Base-by-base conservation (phyloP, 83 land plant species). In the Picea abies region DNA sequence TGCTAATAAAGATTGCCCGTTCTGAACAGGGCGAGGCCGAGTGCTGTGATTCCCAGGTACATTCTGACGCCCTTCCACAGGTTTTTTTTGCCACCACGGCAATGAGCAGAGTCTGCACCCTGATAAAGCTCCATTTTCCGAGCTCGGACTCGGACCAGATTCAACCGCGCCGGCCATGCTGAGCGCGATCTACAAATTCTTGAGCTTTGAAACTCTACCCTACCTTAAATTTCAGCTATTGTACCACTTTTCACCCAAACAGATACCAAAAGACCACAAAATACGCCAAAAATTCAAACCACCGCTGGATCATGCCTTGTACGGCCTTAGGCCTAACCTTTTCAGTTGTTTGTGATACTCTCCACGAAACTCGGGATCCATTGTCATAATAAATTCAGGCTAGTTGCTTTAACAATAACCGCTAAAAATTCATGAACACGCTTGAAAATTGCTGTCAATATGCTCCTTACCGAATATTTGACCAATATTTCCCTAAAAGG, bases 31-130 rank as follows among this genome's bases (percentile, higher is more conserved):
- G 76, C 8, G 67, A 4, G 23, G 76, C 44, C 76, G 41, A 72
- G 11, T 15, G 76, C 76, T 72, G 3, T 47, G 76, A 72, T 22
- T 72, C 76, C 52, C 44, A 17, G 76, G 7, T 19, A 47, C 9
- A 49, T 49, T 9, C 52, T 9, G 52, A n/a, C 76, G 76, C n/a
- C 76, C 49, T 19, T 72, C 76, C 25, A 2, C 76, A 41, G 76
- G 76, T 22, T 20, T 72, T 47, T 72, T 72, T 37, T 72, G 52
- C 52, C 76, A 37, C 76, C 52, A 39, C 23, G 76, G 76, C 56
- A 41, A 32, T 32, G 41, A 22, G 22, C 76, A 72, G 23, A 72
- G 22, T 41, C 37, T 72, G 23, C 44, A 72, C 11, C 76, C 76
- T 41, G 23, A 8, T 19, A 19, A 39, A 39, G 76, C 7, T 7